Base-by-base conservation (phyloP, 495 filamentous ascomycete genomes). In the Halenospora varia region DNA sequence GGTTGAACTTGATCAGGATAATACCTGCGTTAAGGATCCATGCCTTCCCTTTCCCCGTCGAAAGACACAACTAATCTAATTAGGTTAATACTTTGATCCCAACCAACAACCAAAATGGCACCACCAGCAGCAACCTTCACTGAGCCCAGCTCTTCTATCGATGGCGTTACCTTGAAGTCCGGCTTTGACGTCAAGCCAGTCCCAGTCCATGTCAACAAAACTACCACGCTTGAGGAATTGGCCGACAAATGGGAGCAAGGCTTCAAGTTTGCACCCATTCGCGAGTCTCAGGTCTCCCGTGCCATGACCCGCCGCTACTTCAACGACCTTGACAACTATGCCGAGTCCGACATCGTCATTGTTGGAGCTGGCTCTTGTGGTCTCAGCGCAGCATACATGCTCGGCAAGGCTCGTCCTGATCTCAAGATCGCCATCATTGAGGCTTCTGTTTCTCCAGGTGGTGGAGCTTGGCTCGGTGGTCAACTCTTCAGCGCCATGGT, bases 1-100 rank as follows among this genome's bases (percentile, higher is more conserved):
- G 89, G 90, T 85, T 75, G 70, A 92, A 96, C 90, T 93, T 94
- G 90, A 96, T 93, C 90, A 90, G 88, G 90, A 90, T 92, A 96
- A 94, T 93, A 87, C 90, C 88, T 90, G 90, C 90, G 90, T 45
- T 89, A 91, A 94, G 88, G 88, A 93, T 90, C 23, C 89, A 92
- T 92, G 88, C 87, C 82, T 62, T 49, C 56, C 55, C 56, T 29
- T 42, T 54, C 58, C 57, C 49, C 48, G 19, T 24, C 25, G 3
- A 11, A n/a, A 77, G 73, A 68, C 62, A 66, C 42, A 59, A 55
- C 69, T 70, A 68, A 71, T 63, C 51, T 60, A 71, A 60, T 42
- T 25, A 63, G 62, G 57, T 63, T 66, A 23, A 57, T 45, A 15
- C 51, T 48, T 56, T 66, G 56, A 60, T 48, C 13, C 22, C 17